phyloP scores from a whole-genome alignment of 768 basidiomycete genomes.

The Pluteus cervinus region DNA sequence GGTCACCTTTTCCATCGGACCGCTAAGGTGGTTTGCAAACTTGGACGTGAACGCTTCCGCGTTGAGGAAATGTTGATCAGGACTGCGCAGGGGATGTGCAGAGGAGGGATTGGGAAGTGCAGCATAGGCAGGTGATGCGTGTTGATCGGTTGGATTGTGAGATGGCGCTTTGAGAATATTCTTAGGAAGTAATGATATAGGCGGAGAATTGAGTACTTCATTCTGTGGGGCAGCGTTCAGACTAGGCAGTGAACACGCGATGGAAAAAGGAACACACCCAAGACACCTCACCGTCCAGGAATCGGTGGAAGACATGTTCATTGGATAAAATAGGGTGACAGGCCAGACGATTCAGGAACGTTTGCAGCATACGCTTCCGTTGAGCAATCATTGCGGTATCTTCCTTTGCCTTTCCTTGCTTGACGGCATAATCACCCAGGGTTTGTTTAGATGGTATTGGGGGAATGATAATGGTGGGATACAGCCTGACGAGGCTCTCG shows the following conservation, averaged over 20 bases:
- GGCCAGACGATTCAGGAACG: conserved; percentile 86
- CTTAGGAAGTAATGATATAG: conserved; percentile 87
- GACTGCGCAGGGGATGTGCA: conserved; percentile 81
- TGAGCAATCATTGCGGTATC: conserved; percentile 88
- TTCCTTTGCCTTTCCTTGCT: conserved; percentile 95
- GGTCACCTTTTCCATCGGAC: conserved; percentile 96
- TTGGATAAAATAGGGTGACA: conserved; percentile 93
- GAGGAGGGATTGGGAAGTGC: conserved; percentile 87
- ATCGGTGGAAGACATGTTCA: conserved; percentile 94
- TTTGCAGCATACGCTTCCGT: conserved; percentile 91
- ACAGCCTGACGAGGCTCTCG: conserved; percentile 74
- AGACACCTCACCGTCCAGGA: conserved; percentile 91
- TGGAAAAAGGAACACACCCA: conserved; percentile 59
- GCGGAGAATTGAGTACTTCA: conserved; percentile 91
- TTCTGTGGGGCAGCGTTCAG: conserved; percentile 37
- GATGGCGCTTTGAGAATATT: conserved; percentile 94
- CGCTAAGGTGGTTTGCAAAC: conserved; percentile 86
- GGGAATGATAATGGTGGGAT: conserved; percentile 94
- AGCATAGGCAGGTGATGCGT: conserved; percentile 66
- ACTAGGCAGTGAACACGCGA: neutral
- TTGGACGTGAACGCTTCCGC: conserved; percentile 95
- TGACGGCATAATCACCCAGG: conserved; percentile 93
- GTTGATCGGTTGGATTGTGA: conserved; percentile 85
- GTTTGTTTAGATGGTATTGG: conserved; percentile 98
- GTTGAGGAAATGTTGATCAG: conserved; percentile 94